phyloP scores from a whole-genome alignment of 73 alveolate species.

The Breviolum minutum region DNA sequence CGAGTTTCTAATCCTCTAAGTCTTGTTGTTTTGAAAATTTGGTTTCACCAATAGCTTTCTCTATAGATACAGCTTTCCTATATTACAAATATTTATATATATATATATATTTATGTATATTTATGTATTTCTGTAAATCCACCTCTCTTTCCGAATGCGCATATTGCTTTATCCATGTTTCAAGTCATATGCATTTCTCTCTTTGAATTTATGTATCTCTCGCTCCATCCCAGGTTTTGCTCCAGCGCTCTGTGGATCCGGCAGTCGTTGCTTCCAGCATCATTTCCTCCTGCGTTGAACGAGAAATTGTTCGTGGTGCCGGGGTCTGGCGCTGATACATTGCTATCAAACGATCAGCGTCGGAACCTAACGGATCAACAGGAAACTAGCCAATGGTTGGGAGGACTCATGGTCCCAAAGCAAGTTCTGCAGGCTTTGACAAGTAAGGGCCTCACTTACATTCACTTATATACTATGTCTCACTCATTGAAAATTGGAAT shows the following conservation, averaged over 20 bases:
- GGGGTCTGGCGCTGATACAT: background rate
- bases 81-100: too few relatives aligned
- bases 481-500: background rate
- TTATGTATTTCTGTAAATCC: too few relatives aligned
- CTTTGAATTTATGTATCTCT: too few relatives aligned
- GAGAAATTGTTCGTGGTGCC: background rate
- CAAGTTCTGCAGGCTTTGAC: background rate
- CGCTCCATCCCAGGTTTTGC: background rate
- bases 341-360: background rate
- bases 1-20: background rate
- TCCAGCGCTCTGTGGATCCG: background rate
- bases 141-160: too few relatives aligned
- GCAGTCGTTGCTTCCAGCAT: background rate
- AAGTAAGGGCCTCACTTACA: conserved; percentile 3
- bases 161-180: too few relatives aligned
- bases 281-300: background rate
- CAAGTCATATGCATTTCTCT: too few relatives aligned
- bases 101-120: too few relatives aligned
- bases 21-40: background rate
- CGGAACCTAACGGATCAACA: conserved; percentile 13
- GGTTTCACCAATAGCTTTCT: background rate
- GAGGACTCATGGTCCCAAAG: conserved; percentile 15
- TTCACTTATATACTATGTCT: background rate
- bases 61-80: too few relatives aligned
- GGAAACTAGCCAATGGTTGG: conserved; percentile 5